Conservation (phyloP, 2,329 filamentous ascomycete species). For the Ascocoryne sarcoides region DNA sequence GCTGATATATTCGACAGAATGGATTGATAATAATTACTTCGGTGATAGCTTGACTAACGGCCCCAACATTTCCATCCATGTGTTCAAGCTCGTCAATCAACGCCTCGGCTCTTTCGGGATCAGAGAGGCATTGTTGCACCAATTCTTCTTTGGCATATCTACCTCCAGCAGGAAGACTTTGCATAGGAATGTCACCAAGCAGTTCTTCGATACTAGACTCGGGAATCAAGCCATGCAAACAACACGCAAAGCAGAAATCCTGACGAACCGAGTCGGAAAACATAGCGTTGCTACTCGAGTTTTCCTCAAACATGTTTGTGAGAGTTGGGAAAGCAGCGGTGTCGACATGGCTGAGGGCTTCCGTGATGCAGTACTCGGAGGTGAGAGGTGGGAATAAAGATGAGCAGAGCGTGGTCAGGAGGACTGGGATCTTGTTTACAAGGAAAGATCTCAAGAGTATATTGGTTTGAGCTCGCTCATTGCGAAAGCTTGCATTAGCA, state of each 20-base stretch:
- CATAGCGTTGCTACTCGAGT: conserved; percentile 42
- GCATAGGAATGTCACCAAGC: conserved; percentile 75
- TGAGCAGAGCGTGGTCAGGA: conserved; percentile 48
- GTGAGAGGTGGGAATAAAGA: conserved; percentile 50
- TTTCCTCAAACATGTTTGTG: conserved; percentile 54
- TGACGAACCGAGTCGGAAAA: conserved; percentile 60
- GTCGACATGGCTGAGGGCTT: conserved; percentile 55
- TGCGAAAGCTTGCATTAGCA: conserved; percentile 74
- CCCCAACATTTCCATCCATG: conserved; percentile 85
- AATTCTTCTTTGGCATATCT: conserved; percentile 72
- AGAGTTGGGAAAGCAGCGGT: conserved; percentile 55
- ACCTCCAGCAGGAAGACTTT: conserved; percentile 63
- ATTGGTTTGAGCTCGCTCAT: conserved; percentile 48
- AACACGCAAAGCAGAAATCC: conserved; percentile 85
- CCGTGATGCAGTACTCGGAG: conserved; percentile 55
- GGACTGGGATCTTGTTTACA: conserved; percentile 59
- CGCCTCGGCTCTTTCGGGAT: conserved; percentile 65
- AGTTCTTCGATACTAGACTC: conserved; percentile 70
- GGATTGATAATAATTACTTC: conserved; percentile 43
- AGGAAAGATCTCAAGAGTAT: conserved; percentile 80
- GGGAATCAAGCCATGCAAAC: conserved; percentile 75
- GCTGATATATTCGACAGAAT: neutral
- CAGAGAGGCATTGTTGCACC: conserved; percentile 66
- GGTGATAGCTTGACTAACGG: conserved; percentile 68
- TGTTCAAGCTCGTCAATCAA: conserved; percentile 76